Percentiles rank a stretch among this genome's conserved stretches.
Evolutionary conservation across 139 green algal species (phyloP).

Genomic region (Chlamydomonas asymmetrica): DNA sequence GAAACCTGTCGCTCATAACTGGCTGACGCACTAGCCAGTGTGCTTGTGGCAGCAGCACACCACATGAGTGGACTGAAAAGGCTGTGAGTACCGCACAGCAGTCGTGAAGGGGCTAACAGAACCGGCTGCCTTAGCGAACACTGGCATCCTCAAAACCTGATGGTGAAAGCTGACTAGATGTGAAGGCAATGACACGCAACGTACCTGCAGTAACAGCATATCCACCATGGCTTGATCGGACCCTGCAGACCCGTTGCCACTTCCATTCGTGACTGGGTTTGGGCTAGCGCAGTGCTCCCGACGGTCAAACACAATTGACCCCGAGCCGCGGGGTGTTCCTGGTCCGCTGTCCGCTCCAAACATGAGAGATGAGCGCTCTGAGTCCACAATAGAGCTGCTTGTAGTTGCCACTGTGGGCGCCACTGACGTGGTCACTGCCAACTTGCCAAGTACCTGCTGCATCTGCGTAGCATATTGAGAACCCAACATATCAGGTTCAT

Average conservation of each 20-base stretch:
- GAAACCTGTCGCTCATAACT: not conserved
- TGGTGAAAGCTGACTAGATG: not conserved
- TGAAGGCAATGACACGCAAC: not conserved
- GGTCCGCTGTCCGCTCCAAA: too few species aligned
- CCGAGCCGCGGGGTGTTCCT: not conserved
- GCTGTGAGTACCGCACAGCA: not conserved
- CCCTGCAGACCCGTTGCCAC: not conserved
- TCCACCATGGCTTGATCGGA: conserved; percentile 12
- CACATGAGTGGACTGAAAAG: too few species aligned
- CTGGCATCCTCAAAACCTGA: not conserved
- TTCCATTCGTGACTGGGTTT: too few species aligned
- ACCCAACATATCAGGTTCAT: too few species aligned
- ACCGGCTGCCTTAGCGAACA: not conserved
- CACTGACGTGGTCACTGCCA: too few species aligned
- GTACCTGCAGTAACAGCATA: conserved; percentile 29
- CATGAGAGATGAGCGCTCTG: too few species aligned
- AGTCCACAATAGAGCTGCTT: too few species aligned
- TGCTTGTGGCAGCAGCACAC: not conserved
- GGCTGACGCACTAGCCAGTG: not conserved
- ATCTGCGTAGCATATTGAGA: too few species aligned
- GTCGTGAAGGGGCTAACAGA: not conserved
- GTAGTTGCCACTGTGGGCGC: too few species aligned
- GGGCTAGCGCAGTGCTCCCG: too few species aligned
- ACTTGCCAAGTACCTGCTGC: too few species aligned
- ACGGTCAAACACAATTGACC: not conserved